phyloP scores from a whole-genome alignment of 805 yeast genomes.

The Helenozyma rhizophorensis region DNA sequence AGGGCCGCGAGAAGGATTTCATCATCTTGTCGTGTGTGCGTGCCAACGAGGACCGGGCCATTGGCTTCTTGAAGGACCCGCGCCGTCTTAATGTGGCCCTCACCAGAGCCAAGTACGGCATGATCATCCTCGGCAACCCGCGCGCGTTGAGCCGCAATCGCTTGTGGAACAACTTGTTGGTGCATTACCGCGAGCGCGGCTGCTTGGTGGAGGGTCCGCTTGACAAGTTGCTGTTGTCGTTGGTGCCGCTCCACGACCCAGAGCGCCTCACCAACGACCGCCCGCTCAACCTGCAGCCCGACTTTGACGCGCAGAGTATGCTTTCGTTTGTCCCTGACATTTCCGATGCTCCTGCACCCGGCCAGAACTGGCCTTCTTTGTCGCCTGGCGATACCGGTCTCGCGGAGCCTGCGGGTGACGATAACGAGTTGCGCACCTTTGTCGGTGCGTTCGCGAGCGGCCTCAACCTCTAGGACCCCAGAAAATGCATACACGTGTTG shows the following conservation, averaged over 20 bases:
- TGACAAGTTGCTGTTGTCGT: slow-evolving; percentile 70
- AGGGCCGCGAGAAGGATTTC: slow-evolving; percentile 42
- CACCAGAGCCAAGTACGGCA: slow-evolving; percentile 41
- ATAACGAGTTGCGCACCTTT: slow-evolving; percentile 7
- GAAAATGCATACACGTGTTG: too few species aligned
- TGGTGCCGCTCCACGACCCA: slow-evolving; percentile 50
- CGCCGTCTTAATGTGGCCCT: slow-evolving; percentile 42
- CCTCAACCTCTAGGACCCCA: slow-evolving; percentile 10
- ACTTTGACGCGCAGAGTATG: slow-evolving; percentile 13
- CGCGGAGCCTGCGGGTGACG: not conserved
- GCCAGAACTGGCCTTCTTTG: too few species aligned
- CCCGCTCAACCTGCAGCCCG: not conserved
- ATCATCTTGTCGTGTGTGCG: slow-evolving; percentile 42
- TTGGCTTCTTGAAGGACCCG: slow-evolving; percentile 43
- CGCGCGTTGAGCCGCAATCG: slow-evolving; percentile 63
- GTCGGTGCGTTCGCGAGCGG: slow-evolving; percentile 16
- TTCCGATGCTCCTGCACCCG: too few species aligned
- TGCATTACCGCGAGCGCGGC: slow-evolving; percentile 78
- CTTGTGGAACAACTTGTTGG: slow-evolving; percentile 74
- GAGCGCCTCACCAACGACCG: slow-evolving; percentile 1
- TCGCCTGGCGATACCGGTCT: too few species aligned
- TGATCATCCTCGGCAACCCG: slow-evolving; percentile 73
- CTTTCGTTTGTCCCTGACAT: slow-evolving; percentile 11
- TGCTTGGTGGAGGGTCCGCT: slow-evolving; percentile 88
- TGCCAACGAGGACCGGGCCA: slow-evolving; percentile 36